Percentiles rank a stretch among this genome's conserved stretches.
phyloP scores from a whole-genome alignment of 352 stramenopile species.

The Phytophthora melonis region DNA sequence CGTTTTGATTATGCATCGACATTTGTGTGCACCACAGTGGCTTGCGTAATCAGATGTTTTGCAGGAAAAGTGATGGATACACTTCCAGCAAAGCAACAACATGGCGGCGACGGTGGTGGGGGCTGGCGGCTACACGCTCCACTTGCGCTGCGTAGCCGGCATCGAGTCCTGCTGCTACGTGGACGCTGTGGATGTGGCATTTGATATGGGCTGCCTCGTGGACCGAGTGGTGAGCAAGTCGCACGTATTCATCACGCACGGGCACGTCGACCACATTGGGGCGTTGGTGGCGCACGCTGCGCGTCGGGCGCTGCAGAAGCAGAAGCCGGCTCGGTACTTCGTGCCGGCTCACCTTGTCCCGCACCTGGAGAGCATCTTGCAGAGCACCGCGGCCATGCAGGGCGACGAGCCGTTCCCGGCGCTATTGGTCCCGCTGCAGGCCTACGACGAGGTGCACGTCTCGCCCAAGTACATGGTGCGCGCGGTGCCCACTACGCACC shows the following conservation, averaged over 20 bases:
- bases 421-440: conserved; percentile 56
- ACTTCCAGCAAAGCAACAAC: background rate
- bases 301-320: conserved; percentile 57
- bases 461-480: conserved; percentile 68
- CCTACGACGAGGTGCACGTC: conserved; percentile 66
- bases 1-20: background rate
- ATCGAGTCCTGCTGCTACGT: conserved; percentile 84
- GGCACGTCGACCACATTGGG: conserved; percentile 86
- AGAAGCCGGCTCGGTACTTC: conserved; percentile 77
- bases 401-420: conserved; percentile 58
- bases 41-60: background rate
- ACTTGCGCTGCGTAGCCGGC: conserved; percentile 71
- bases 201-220: conserved; percentile 76
- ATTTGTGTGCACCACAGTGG: background rate
- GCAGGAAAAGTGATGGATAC: conserved; percentile 1
- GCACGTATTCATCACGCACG: conserved; percentile 90
- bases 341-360: conserved; percentile 59
- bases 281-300: conserved; percentile 70
- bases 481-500: conserved; percentile 74
- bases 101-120: conserved; percentile 40
- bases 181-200: conserved; percentile 76
- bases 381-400: conserved; percentile 69
- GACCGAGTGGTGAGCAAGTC: conserved; percentile 61
- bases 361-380: conserved; percentile 65
- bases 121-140: conserved; percentile 61